Percentiles rank a stretch among this genome's conserved stretches.
Evolutionary conservation across 1,139 yeast species (phyloP).

Genomic region (Saccharomyces hybrid): DNA sequence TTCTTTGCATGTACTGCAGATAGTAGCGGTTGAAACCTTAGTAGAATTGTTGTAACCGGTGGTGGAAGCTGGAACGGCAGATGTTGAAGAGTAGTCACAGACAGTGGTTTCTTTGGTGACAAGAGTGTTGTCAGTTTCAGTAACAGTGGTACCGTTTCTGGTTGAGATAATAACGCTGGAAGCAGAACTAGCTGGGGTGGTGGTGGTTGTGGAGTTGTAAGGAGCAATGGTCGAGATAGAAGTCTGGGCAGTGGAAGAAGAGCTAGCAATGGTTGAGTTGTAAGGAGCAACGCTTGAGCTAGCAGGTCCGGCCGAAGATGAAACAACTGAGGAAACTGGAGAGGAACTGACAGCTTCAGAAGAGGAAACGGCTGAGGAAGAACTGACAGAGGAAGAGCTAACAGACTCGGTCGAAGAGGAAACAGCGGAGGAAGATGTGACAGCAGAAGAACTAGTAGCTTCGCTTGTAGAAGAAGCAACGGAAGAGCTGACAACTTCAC

Average conservation of each 20-base stretch:
- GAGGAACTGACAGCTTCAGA: neutral
- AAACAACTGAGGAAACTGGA: conserved; percentile 9
- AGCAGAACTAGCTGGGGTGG: neutral
- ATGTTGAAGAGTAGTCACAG: neutral
- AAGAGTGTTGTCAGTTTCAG: neutral
- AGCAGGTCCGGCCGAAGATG: conserved; percentile 17
- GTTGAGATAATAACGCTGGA: conserved; percentile 2
- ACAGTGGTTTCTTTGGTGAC: neutral
- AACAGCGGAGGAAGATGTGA: neutral
- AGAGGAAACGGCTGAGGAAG: conserved; percentile 12
- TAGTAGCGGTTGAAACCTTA: neutral
- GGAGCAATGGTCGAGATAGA: neutral
- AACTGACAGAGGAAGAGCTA: conserved; percentile 8
- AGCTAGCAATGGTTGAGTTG: neutral
- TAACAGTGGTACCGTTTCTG: neutral
- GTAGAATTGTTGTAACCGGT: neutral
- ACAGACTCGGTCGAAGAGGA: neutral
- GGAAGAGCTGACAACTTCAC: neutral
- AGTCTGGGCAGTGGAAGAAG: neutral
- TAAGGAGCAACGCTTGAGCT: neutral
- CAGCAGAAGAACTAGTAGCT: neutral
- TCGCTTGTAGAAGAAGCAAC: neutral
- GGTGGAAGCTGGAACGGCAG: neutral
- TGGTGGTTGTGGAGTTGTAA: neutral
- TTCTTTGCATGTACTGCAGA: neutral